Conservation (phyloP, 2,329 filamentous ascomycete species). For the Thielaviopsis populi region DNA sequence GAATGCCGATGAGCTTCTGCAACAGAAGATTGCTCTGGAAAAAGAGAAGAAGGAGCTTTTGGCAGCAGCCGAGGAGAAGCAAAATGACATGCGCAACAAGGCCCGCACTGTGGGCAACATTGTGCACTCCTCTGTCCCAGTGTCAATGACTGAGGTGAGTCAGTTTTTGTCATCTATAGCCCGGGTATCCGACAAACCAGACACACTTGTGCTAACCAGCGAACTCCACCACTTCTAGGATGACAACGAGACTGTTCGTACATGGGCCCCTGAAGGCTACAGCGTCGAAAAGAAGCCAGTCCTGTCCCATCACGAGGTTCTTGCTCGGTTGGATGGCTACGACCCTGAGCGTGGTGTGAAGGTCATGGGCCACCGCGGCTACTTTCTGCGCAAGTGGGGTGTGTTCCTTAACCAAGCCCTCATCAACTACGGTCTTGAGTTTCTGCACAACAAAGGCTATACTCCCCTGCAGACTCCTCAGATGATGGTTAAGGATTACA, state of each 20-base stretch:
- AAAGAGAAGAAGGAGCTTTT: slow-evolving; percentile 70
- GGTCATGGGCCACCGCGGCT: slow-evolving; percentile 85
- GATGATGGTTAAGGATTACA: slow-evolving; percentile 89
- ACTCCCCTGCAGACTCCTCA: slow-evolving; percentile 73
- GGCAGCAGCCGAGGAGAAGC: slow-evolving; percentile 60
- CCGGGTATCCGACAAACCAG: not conserved
- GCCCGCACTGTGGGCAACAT: slow-evolving; percentile 56
- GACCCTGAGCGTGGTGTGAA: slow-evolving; percentile 88
- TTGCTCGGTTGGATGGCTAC: slow-evolving; percentile 75
- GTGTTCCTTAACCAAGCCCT: slow-evolving; percentile 79
- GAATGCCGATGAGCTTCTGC: slow-evolving; percentile 63
- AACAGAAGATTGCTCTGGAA: slow-evolving; percentile 62
- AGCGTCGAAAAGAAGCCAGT: slow-evolving; percentile 58
- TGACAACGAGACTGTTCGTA: slow-evolving; percentile 62
- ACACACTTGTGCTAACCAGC: not conserved
- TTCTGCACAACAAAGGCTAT: slow-evolving; percentile 67
- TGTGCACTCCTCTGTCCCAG: slow-evolving; percentile 74
- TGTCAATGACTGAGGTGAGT: slow-evolving; percentile 65
- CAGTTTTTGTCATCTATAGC: slow-evolving; percentile 21
- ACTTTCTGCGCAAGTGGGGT: slow-evolving; percentile 81
- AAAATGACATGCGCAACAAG: slow-evolving; percentile 57
- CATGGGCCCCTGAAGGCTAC: slow-evolving; percentile 66
- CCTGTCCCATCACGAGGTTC: slow-evolving; percentile 89
- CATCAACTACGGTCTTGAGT: slow-evolving; percentile 88
- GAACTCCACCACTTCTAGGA: slow-evolving; percentile 33